phyloP scores from a whole-genome alignment of 106 monocot species.

The Phalaenopsis aphrodite region DNA sequence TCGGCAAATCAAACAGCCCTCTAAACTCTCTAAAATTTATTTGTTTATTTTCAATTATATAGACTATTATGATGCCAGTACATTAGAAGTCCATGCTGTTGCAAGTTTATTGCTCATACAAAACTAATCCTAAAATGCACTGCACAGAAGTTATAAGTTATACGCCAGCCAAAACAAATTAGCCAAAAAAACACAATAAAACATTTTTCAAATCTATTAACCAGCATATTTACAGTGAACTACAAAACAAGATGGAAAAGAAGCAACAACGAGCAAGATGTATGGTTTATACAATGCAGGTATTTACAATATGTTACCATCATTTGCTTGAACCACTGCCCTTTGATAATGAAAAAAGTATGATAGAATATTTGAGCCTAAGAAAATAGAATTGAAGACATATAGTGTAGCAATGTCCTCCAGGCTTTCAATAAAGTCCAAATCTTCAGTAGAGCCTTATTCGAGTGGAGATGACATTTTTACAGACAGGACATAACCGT shows the following conservation, averaged over 20 bases:
- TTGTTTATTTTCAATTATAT: too few relatives aligned
- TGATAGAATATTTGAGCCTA: background rate
- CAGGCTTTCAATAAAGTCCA: background rate
- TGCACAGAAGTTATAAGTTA: too few relatives aligned
- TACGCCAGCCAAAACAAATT: background rate
- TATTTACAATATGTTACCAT: background rate
- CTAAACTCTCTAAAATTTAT: too few relatives aligned
- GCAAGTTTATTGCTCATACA: too few relatives aligned
- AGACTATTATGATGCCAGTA: too few relatives aligned
- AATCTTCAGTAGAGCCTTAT: slow-evolving; percentile 7
- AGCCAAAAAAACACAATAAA: too few relatives aligned
- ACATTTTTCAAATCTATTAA: background rate
- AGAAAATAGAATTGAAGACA: background rate
- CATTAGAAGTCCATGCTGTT: too few relatives aligned
- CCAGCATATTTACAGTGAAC: background rate
- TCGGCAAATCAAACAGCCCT: too few relatives aligned
- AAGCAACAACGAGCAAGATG: background rate
- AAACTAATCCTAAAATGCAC: too few relatives aligned
- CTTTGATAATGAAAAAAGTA: background rate
- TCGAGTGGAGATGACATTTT: background rate
- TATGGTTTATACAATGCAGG: background rate
- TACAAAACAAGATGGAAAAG: background rate
- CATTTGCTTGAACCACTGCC: background rate
- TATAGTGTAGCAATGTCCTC: background rate
- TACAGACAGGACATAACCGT: slow-evolving; percentile 4